phyloP scores from a whole-genome alignment of 495 filamentous ascomycete genomes.

The Penicillium maclennaniae region DNA sequence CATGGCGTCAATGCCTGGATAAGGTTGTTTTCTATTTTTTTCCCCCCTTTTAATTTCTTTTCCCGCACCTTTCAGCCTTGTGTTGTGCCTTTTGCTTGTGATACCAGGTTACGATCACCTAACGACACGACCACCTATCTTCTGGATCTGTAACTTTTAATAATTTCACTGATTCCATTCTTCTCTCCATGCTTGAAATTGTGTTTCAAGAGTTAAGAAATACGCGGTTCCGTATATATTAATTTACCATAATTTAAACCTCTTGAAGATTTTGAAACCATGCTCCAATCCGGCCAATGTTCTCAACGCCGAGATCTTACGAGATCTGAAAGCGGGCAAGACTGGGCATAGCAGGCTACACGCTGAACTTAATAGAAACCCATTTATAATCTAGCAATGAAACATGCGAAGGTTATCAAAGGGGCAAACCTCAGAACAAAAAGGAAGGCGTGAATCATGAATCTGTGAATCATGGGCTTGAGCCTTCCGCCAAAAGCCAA shows the following conservation, averaged over 20 bases:
- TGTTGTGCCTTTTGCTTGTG: conserved; percentile 19
- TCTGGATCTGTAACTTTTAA: conserved; percentile 36
- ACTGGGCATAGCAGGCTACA: background rate
- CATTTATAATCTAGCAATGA: conserved; percentile 1
- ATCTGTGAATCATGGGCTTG: background rate
- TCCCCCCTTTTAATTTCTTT: conserved; percentile 2
- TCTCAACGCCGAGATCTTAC: background rate
- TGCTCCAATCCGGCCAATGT: background rate
- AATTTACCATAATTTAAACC: background rate
- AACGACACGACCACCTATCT: conserved; percentile 26
- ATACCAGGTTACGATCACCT: conserved; percentile 40
- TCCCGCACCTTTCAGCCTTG: conserved; percentile 1
- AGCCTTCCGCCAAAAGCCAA: conserved; percentile 2
- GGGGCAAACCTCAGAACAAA: background rate
- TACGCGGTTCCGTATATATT: background rate
- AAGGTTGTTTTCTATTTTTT: conserved; percentile 14
- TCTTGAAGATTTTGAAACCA: background rate
- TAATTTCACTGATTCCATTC: conserved; percentile 16
- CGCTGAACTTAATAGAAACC: background rate
- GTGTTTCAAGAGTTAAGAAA: background rate
- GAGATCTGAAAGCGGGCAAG: background rate
- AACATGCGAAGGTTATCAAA: background rate
- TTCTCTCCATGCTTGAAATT: background rate
- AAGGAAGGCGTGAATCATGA: conserved; percentile 13
- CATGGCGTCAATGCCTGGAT: conserved; percentile 32